Base-by-base conservation (phyloP, 2,329 filamentous ascomycete genomes). In the Paracoccidioides lutzii region DNA sequence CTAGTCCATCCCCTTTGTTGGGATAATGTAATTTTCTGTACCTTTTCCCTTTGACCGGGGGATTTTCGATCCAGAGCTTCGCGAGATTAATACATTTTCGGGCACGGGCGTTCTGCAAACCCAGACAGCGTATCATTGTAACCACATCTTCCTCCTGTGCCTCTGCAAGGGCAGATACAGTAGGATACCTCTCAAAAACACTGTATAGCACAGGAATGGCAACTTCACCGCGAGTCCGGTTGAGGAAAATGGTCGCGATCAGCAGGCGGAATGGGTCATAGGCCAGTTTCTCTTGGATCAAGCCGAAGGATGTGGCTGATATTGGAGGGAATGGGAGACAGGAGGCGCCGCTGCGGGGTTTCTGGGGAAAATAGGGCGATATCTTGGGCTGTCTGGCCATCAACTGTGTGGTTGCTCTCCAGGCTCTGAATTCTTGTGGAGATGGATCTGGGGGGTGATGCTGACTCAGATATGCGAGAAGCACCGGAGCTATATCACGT, bases 221-320 rank as follows among this genome's bases (percentile, higher is more conserved):
- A 8, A 81, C 77, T 49, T 76, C 79, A 9, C 88, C 90, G 2
- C 81, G 77, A 0, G 90, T 95, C 57, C 86, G 83, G 68, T 91
- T 91, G 35, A 95, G 81, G 63, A 95, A 90, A 0, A 88, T 89
- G 4, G 90, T 84, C 10, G 87, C 89, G 35, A 95, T 76, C 1
- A 95, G 78, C 1, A 96, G 79, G 60, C 83, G 84, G 68, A 94
- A 95, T 0, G 90, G 86, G 56, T 89, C 79, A 52, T 80, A 70
- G 1, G 83, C 82, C 14, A 95, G 79, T 60, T 84, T 79, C 67
- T 95, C 90, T 67, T 96, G 90, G 41, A 95, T 82, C 1, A 96
- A 78, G 0, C 90, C 90, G 65, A 95, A 95, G 5, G 65, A 69
- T 0, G 76, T 66, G 0, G 80, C 75, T 6, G 78, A 76, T 38